phyloP scores from a whole-genome alignment of 176 grass and related monocot genomes.

The Leersia perrieri region DNA sequence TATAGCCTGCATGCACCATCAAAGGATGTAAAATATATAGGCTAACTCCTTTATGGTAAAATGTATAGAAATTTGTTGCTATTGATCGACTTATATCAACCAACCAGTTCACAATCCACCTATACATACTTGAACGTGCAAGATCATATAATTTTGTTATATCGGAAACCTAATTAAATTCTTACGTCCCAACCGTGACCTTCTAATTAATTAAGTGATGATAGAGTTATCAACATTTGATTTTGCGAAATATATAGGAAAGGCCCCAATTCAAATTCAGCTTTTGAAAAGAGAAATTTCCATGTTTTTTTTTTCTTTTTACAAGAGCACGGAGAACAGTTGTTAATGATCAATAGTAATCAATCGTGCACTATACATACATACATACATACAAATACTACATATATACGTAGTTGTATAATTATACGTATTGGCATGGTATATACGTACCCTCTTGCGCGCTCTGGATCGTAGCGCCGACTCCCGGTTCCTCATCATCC shows the following conservation, averaged over 20 bases:
- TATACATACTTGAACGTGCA: neutral
- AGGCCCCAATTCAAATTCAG: neutral
- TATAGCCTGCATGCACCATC: neutral
- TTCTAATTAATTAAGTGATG: neutral
- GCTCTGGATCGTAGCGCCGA: constrained; percentile 60
- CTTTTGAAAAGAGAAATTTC: neutral
- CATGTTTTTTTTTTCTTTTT: neutral
- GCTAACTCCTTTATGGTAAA: neutral
- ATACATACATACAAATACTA: neutral
- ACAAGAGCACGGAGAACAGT: too few species aligned
- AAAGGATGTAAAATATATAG: neutral
- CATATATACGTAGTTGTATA: too few species aligned
- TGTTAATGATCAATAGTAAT: too few species aligned
- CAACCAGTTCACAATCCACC: neutral
- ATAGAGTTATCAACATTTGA: neutral
- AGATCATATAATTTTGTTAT: neutral
- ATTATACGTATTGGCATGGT: too few species aligned
- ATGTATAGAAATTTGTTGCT: neutral
- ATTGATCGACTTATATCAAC: neutral
- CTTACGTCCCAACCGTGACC: neutral
- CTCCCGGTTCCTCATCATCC: constrained; percentile 57
- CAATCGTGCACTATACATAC: too few species aligned
- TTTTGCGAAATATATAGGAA: neutral
- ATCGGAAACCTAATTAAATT: neutral
- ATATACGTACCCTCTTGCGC: constrained; percentile 52